A percentile compares a stretch with the other conserved stretches of the same genome.
Evolutionary conservation across 805 yeast genomes (phyloP).

Genomic region (Yarrowia sp.): DNA sequence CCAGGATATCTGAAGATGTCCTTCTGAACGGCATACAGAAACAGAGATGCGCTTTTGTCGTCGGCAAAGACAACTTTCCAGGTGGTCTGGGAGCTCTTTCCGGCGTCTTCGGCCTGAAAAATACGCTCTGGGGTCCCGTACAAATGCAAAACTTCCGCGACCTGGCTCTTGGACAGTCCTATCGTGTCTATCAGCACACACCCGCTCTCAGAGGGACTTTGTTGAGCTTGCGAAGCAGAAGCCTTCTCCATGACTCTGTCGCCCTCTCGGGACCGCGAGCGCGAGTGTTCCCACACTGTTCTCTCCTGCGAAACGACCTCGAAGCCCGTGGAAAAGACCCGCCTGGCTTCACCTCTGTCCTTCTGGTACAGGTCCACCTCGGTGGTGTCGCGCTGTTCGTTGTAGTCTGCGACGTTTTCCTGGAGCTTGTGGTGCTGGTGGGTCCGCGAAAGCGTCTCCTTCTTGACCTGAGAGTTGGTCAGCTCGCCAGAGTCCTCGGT

Average conservation of each 20-base stretch:
- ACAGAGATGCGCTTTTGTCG: not conserved
- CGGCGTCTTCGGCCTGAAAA: no score
- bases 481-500: not conserved
- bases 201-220: no score
- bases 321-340: not conserved
- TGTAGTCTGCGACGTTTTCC: not conserved
- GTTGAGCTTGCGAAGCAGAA: no score
- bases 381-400: not conserved
- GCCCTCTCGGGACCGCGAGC: not conserved
- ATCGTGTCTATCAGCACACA: not conserved
- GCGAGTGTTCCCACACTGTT: not conserved
- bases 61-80: not conserved
- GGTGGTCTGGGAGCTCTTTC: no score
- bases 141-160: not conserved
- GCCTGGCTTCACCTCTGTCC: not conserved
- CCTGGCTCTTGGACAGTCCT: not conserved
- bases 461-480: not conserved
- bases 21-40: not conserved
- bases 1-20: not conserved
- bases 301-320: not conserved
- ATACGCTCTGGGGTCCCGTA: not conserved
- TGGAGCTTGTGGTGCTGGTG: not conserved
- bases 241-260: not conserved
- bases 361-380: slow-evolving; percentile 3
- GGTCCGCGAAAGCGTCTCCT: not conserved